Evolutionary conservation across 208 protist species (phyloP).

Genomic region (Trypanosoma grayi): DNA sequence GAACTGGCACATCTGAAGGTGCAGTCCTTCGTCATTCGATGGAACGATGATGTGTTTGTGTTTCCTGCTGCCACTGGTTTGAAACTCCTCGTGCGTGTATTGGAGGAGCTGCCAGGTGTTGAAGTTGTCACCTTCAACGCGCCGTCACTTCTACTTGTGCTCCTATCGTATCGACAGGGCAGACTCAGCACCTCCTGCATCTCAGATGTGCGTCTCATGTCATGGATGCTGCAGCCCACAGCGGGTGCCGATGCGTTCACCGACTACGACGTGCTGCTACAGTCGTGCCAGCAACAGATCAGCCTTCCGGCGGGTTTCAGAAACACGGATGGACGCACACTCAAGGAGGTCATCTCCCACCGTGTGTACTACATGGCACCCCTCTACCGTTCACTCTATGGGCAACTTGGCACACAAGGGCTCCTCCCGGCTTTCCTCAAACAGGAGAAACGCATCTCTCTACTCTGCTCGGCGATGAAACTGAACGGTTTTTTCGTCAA

Average conservation of each 20-base stretch:
- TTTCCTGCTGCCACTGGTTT: constrained; percentile 36
- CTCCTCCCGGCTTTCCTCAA: constrained; percentile 83
- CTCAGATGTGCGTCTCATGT: constrained; percentile 82
- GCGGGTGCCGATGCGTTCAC: constrained; percentile 14
- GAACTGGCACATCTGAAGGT: constrained; percentile 41
- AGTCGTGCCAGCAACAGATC: constrained; percentile 24
- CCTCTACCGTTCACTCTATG: constrained; percentile 79
- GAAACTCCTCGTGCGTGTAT: constrained; percentile 54
- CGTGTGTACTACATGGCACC: constrained; percentile 74
- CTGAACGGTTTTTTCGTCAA: constrained; percentile 65
- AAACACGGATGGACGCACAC: constrained; percentile 3
- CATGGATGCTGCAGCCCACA: constrained; percentile 63
- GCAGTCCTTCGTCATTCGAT: constrained; percentile 53
- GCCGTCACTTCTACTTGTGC: constrained; percentile 54
- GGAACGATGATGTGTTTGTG: constrained; percentile 74
- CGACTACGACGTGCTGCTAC: constrained; percentile 29
- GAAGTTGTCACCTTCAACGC: constrained; percentile 89
- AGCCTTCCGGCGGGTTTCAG: constrained; percentile 8
- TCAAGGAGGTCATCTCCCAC: constrained; percentile 41
- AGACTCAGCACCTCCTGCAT: constrained; percentile 59
- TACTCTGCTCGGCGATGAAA: constrained; percentile 77
- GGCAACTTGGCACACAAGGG: constrained; percentile 64
- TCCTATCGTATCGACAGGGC: constrained; percentile 53
- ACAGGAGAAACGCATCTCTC: constrained; percentile 79
- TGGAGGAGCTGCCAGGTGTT: constrained; percentile 70